Evolutionary conservation across 2,329 filamentous ascomycete species (phyloP), one percentile per base, ranked within the genome.

Genomic region (Cytospora piceicola): DNA sequence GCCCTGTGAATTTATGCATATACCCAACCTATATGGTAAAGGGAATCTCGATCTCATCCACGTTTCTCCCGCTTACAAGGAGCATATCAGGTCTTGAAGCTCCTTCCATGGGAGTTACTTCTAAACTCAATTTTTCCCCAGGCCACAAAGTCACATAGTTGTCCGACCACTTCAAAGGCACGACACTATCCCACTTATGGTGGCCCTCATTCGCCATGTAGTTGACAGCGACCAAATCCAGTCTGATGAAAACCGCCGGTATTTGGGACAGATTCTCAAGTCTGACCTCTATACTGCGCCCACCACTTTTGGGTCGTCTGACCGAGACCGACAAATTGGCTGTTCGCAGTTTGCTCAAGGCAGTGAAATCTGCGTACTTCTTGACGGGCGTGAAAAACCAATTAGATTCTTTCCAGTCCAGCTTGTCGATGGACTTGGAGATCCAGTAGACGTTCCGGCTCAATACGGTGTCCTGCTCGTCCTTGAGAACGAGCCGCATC

Each of bases 71-170:
- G 46, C 46, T 49, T 11, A 49, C 46, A 3, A 49, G n/a, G 3
- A 49, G 46, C n/a, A 49, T 12, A 24, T 49, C n/a, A 7, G 22
- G n/a, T 7, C 12, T 5, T 49, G n/a, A 1, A 49, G 22, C n/a
- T 14, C 46, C 46, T 24, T 49, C n/a, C 67, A 69, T 51, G 68
- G 65, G 22, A 7, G 4, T 36, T 8, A 81, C 77, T 1, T 71
- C 70, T 58, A 85, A 24, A 11, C 72, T 74, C 7, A 86, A 54
- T 61, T 75, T 81, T 76, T 89, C 87, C 0, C 76, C 73, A 0
- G 86, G 85, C 79, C 83, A 88, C 12, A 89, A 73, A 1, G 86
- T 88, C 15, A 89, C 76, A 67, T 89, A 89, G 67, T 89, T 89
- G 68, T 89, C 86, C 0, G 81, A 82, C 86, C 87, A 89, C 24